Evolutionary conservation across 2,329 filamentous ascomycete species (phyloP).

Genomic region (Cytospora schulzeri): DNA sequence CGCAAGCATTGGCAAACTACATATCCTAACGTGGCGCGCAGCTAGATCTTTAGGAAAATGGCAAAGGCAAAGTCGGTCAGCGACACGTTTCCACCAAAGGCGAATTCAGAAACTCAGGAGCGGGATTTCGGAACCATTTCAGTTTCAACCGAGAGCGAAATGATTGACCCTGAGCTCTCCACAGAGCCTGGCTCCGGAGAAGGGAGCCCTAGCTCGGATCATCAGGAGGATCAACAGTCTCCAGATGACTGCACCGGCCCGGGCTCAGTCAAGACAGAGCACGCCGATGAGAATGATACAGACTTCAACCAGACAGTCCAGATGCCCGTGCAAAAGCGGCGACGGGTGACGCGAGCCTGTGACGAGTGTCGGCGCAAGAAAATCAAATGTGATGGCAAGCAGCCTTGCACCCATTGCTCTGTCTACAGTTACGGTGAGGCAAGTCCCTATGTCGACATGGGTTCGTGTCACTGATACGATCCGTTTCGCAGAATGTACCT

Average conservation of each 20-base stretch:
- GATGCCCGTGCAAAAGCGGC: slow-evolving; percentile 71
- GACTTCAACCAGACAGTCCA: slow-evolving; percentile 15
- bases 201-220: slow-evolving; percentile 40
- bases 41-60: not conserved
- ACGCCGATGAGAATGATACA: slow-evolving; percentile 18
- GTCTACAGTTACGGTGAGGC: slow-evolving; percentile 94
- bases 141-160: slow-evolving; percentile 3
- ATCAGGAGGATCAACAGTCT: slow-evolving; percentile 39
- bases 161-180: slow-evolving; percentile 20
- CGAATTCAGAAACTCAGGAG: not conserved
- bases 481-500: slow-evolving; percentile 75
- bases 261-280: slow-evolving; percentile 22
- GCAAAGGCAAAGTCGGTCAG: slow-evolving; percentile 5
- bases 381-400: slow-evolving; percentile 85
- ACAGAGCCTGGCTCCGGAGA: slow-evolving; percentile 24
- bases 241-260: slow-evolving; percentile 17
- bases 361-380: slow-evolving; percentile 84
- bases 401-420: slow-evolving; percentile 92
- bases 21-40: not conserved
- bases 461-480: slow-evolving; percentile 1
- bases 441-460: not conserved
- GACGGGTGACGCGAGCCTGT: slow-evolving; percentile 78
- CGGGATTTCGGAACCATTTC: slow-evolving; percentile 2
- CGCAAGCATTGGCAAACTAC: slow-evolving; percentile 11
- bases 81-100: not conserved